Evolutionary conservation across 2,329 filamentous ascomycete species (phyloP), one percentile per base, ranked within the genome.

Genomic region (Aspergillus sp.): DNA sequence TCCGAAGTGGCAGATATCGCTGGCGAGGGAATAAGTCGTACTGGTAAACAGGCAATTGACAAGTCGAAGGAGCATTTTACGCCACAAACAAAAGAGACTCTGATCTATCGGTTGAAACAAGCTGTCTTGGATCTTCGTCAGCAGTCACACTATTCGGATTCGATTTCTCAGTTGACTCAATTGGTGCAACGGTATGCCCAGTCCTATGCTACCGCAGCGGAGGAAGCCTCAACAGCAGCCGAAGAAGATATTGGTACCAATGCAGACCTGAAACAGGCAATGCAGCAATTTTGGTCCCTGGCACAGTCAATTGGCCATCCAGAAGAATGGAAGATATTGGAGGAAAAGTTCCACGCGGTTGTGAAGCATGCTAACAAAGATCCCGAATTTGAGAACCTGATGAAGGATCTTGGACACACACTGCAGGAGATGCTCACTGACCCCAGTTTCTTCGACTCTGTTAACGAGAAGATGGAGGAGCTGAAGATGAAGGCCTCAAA

Each of bases 371-470:
- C 85, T 2, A 75, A 85, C 50, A 83, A 82, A 30, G 88, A 95
- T 57, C 86, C 87, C 0, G 83, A 93, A 46, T 93, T 95, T 50
- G 89, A 96, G 58, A 74, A 82, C 12, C 71, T 95, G 22, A 80
- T 94, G 62, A 77, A 77, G 19, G 82, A 94, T 41, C 73, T 90
- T 25, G 86, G 85, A 9, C 81, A 83, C 47, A 81, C 86, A 3
- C 67, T 95, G 4, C 85, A 95, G 60, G 84, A 85, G 53, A 83
- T 96, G 65, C 73, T 97, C 38, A 93, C 83, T 0, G 86, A 96
- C 52, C 90, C 91, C 0, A 79, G 84, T 3, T 96, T 95, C 68
- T 88, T 94, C 59, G 86, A 90, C 42, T 77, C 88, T 35, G 82
- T 83, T 0, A 81, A 86, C 4, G 79, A 84, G 52, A 81, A 86